phyloP scores from a whole-genome alignment of 257 asterid species.

The Handroanthus guayacan region DNA sequence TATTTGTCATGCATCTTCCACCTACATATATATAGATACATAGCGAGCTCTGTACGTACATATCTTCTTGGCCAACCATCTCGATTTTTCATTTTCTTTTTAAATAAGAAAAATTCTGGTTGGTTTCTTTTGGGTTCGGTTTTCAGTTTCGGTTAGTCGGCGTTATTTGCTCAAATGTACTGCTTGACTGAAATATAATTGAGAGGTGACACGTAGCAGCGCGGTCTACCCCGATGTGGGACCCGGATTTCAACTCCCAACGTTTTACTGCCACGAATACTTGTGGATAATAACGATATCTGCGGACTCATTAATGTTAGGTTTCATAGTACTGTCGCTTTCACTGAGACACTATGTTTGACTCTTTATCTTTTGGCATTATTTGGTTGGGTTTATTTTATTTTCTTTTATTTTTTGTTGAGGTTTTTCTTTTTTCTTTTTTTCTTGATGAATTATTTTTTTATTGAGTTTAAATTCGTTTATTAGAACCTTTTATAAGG shows the following conservation, averaged over 20 bases:
- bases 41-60: background rate
- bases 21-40: background rate
- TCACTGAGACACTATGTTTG: too few species aligned
- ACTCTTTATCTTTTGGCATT: too few species aligned
- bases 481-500: too few species aligned
- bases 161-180: slow-evolving; percentile 35
- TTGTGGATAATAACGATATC: slow-evolving; percentile 44
- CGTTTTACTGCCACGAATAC: slow-evolving; percentile 45
- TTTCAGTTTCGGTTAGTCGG: slow-evolving; percentile 28
- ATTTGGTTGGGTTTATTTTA: too few species aligned
- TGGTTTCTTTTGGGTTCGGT: background rate
- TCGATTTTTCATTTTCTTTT: background rate
- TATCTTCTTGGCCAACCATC: background rate
- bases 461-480: too few species aligned
- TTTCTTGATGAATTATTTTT: too few species aligned
- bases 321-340: too few species aligned
- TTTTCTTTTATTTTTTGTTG: too few species aligned
- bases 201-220: slow-evolving; percentile 47
- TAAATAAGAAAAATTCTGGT: background rate
- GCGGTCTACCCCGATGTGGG: slow-evolving; percentile 29
- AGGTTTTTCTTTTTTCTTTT: too few species aligned
- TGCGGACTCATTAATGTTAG: background rate
- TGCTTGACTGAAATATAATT: slow-evolving; percentile 37
- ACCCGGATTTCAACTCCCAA: slow-evolving; percentile 34
- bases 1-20: background rate